Percentiles rank a stretch among this genome's conserved stretches.
phyloP scores from a whole-genome alignment of 2,329 filamentous ascomycete genomes.

The Monosporascus sp. region DNA sequence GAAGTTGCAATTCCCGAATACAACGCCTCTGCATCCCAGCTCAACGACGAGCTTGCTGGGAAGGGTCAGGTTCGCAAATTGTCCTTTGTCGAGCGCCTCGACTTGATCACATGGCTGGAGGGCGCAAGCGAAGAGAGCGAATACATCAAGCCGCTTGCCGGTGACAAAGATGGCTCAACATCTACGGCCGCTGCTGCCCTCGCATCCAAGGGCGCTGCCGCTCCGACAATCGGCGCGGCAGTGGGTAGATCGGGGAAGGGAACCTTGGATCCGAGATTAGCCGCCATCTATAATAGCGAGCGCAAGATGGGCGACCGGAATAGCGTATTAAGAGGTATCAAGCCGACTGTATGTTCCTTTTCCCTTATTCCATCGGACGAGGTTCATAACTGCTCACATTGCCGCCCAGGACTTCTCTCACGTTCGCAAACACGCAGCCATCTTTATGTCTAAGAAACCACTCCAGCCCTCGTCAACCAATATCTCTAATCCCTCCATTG shows the following conservation, averaged over 20 bases:
- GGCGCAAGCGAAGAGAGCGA: conserved; percentile 87
- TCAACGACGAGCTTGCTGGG: conserved; percentile 72
- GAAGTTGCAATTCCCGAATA: conserved; percentile 88
- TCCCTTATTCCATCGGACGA: not conserved
- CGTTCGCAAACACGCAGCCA: conserved; percentile 77
- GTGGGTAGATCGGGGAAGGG: conserved; percentile 56
- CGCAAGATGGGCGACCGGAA: conserved; percentile 91
- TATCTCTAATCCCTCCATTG: conserved; percentile 41
- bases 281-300: conserved; percentile 88
- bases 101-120: conserved; percentile 89
- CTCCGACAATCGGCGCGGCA: conserved; percentile 38
- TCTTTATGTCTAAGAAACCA: conserved; percentile 65
- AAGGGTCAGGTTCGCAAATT: conserved; percentile 76
- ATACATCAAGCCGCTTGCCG: conserved; percentile 80
- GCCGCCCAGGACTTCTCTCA: conserved; percentile 80
- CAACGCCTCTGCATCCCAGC: conserved; percentile 72
- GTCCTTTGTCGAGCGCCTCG: conserved; percentile 84
- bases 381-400: conserved; percentile 1
- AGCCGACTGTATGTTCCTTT: conserved; percentile 65
- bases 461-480: conserved; percentile 31
- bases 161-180: conserved; percentile 50
- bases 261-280: conserved; percentile 71
- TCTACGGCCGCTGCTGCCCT: conserved; percentile 36
- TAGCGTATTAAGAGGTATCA: conserved; percentile 77
- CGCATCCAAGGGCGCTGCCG: conserved; percentile 32